Evolutionary conservation across 2,329 filamentous ascomycete genomes (phyloP).

Genomic region (Cladosporium sp.): DNA sequence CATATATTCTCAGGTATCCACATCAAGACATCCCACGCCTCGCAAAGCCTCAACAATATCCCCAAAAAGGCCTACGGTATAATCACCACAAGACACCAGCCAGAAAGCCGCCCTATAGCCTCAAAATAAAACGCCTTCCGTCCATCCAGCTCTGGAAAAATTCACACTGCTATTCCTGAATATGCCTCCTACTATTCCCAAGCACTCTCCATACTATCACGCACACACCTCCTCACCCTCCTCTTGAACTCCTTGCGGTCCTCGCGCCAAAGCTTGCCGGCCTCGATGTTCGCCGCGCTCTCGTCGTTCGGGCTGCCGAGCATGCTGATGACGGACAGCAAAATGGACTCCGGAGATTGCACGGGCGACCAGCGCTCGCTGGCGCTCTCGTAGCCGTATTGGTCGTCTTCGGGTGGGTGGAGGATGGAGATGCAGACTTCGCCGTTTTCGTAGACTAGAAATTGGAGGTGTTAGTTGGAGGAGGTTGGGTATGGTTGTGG

Average conservation of each 20-base stretch:
- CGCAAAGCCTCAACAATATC: too few relatives aligned
- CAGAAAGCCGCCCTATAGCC: too few relatives aligned
- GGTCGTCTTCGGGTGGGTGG: conserved; percentile 90
- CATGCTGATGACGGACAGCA: conserved; percentile 88
- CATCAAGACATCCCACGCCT: too few relatives aligned
- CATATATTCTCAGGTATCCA: too few relatives aligned
- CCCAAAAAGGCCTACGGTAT: too few relatives aligned
- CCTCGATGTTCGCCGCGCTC: conserved; percentile 92
- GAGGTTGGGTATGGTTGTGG: not conserved
- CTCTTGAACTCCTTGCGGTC: conserved; percentile 75
- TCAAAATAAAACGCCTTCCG: not conserved
- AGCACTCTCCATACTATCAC: conserved; percentile 66
- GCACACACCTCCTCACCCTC: conserved; percentile 71
- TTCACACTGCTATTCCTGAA: too few relatives aligned
- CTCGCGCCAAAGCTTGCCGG: conserved; percentile 81
- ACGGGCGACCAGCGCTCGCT: conserved; percentile 92
- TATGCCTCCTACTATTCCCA: conserved; percentile 27
- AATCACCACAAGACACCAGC: too few relatives aligned
- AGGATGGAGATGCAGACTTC: conserved; percentile 96
- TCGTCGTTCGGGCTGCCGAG: conserved; percentile 92
- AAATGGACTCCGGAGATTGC: conserved; percentile 90
- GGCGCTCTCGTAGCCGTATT: conserved; percentile 87
- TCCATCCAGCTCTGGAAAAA: not conserved
- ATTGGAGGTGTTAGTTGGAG: conserved; percentile 4
- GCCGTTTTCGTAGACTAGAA: conserved; percentile 71